These are phyloP conservation scores for Selenicereus undatus DNA, from an alignment of 148 eudicot species.

Conservation along the genomic window DNA sequence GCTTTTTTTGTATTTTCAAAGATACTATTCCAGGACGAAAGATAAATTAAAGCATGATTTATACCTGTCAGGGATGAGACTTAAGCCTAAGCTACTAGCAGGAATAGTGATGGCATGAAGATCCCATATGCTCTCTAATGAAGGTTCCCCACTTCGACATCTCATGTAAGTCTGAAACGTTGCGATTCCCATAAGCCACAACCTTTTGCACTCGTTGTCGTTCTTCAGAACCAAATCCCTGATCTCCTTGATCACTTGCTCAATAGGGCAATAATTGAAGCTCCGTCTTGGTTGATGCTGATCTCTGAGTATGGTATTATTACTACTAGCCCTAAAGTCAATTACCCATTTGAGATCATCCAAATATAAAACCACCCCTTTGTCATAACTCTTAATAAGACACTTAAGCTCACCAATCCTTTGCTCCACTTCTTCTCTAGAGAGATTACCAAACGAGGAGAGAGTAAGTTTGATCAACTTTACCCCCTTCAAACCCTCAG, in stretches of 20 bases:
- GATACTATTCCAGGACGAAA: background rate
- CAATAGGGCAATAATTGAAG: conserved; percentile 56
- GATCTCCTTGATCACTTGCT: conserved; percentile 67
- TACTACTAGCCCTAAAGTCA: conserved; percentile 43
- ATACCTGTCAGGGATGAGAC: conserved; percentile 67
- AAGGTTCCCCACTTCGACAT: conserved; percentile 46
- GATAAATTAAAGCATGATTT: background rate
- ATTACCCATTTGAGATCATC: conserved; percentile 83
- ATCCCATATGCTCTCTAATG: conserved; percentile 63
- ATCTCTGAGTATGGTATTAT: conserved; percentile 13
- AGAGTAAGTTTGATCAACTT: conserved; percentile 54
- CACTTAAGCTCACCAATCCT: conserved; percentile 47
- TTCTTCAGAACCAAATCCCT: conserved; percentile 44
- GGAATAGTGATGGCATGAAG: conserved; percentile 74
- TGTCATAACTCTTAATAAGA: conserved; percentile 41
- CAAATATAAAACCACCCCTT: conserved; percentile 65
- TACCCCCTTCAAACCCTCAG: conserved; percentile 47
- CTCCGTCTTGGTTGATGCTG: conserved; percentile 29
- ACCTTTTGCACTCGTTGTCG: conserved; percentile 37
- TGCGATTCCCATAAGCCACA: conserved; percentile 76
- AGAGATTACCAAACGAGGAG: conserved; percentile 36
- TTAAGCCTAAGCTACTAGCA: conserved; percentile 48
- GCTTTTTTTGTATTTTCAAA: background rate
- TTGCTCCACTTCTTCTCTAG: conserved; percentile 55
- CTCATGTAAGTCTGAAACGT: conserved; percentile 74